A percentile compares a stretch with the other conserved stretches of the same genome.
These are phyloP conservation scores for Tylopilus orsonianus DNA, from an alignment of 1,284 basidiomycete genomes.

Conservation along the genomic window DNA sequence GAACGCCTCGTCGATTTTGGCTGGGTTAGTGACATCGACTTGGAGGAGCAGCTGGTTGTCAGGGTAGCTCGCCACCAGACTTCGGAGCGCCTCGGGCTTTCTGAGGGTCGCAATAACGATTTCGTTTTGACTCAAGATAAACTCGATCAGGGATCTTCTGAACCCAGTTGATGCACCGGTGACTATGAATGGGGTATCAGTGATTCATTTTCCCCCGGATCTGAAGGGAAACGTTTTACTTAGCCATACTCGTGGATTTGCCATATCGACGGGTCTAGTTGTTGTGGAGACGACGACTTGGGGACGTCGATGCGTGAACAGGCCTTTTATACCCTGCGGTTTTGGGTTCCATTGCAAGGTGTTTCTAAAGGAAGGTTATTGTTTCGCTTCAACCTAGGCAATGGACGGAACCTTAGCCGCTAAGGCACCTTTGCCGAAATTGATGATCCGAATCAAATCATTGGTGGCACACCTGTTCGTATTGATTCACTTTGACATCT, in stretches of 20 bases:
- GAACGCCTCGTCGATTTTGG: constrained; percentile 13
- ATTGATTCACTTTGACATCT: too few relatives aligned
- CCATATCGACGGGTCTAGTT: constrained; percentile 5
- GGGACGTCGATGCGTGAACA: too few relatives aligned
- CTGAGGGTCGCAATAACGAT: constrained; percentile 6
- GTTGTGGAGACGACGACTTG: too few relatives aligned
- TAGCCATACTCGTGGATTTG: constrained; percentile 16
- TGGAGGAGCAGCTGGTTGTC: constrained; percentile 8
- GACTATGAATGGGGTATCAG: constrained; percentile 2
- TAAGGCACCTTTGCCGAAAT: too few relatives aligned
- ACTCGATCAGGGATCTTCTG: constrained; percentile 6
- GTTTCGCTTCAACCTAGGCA: too few relatives aligned
- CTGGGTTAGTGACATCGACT: constrained; percentile 11
- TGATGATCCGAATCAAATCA: too few relatives aligned
- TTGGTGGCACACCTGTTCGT: too few relatives aligned
- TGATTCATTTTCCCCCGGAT: background rate
- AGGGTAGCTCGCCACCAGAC: background rate
- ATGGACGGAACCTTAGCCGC: too few relatives aligned
- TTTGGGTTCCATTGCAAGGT: too few relatives aligned
- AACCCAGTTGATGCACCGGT: constrained; percentile 9
- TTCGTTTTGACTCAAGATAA: constrained; percentile 3
- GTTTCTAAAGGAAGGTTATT: too few relatives aligned
- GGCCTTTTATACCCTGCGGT: too few relatives aligned
- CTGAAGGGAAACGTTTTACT: background rate
- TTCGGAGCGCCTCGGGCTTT: constrained; percentile 4